Conservation (phyloP, 2,329 filamentous ascomycete genomes). For the Xylaria sp. region DNA sequence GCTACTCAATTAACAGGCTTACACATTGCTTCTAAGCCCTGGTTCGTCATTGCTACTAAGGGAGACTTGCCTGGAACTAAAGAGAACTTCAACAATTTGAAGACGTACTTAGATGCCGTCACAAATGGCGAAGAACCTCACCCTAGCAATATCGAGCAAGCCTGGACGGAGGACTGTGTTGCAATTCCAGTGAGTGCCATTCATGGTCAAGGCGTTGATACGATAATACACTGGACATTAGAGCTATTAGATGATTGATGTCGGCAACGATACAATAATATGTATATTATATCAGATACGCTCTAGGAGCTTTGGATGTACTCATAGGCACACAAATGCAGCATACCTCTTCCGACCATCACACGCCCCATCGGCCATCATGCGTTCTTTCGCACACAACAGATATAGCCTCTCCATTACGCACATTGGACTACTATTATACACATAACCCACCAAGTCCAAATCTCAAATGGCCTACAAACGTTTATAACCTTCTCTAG, state of each 20-base stretch:
- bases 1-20: conserved; percentile 47
- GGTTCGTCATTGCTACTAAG: conserved; percentile 96
- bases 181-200: conserved; percentile 91
- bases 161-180: conserved; percentile 66
- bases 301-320: neutral
- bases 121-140: conserved; percentile 68
- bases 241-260: conserved; percentile 63
- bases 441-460: neutral
- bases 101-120: conserved; percentile 72
- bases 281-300: conserved; percentile 1
- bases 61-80: conserved; percentile 82
- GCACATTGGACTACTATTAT: neutral
- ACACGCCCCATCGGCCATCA: neutral
- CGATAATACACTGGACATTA: conserved; percentile 74
- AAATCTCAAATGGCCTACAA: neutral
- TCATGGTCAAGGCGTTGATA: conserved; percentile 79
- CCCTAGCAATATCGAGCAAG: conserved; percentile 68
- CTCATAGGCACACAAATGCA: neutral
- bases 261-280: neutral
- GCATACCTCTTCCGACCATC: neutral
- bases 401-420: neutral
- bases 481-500: neutral
- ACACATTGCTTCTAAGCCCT: conserved; percentile 91
- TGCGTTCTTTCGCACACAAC: neutral
- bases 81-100: conserved; percentile 74